Evolutionary conservation across 441 rosid species (phyloP).

Genomic region (Pelargonium citronellum): DNA sequence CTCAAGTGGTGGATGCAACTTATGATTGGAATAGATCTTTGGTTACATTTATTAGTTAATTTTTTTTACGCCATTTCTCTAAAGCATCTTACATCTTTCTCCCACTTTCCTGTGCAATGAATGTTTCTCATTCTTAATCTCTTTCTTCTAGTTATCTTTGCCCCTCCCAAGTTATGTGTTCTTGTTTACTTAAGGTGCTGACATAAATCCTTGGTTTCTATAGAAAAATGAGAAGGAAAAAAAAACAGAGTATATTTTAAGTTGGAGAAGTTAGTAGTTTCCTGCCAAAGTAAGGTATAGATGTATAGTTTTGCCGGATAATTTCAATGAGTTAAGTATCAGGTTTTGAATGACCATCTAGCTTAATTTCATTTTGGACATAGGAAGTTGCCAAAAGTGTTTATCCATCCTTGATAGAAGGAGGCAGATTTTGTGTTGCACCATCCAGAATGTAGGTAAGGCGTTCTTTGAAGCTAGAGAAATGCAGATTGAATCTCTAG

Average conservation of each 20-base stretch:
- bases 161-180: background rate
- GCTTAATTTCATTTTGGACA: background rate
- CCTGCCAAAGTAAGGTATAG: background rate
- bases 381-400: background rate
- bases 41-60: slow-evolving; percentile 18
- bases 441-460: background rate
- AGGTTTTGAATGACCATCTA: too few relatives aligned
- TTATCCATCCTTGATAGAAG: background rate
- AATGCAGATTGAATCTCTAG: background rate
- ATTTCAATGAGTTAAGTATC: background rate
- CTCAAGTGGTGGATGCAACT: background rate
- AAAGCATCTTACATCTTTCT: background rate
- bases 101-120: background rate
- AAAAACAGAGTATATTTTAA: too few relatives aligned
- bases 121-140: background rate
- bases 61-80: background rate
- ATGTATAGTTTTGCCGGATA: background rate
- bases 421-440: background rate
- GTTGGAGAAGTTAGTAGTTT: background rate
- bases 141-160: background rate
- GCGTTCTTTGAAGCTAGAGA: background rate
- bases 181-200: background rate
- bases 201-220: background rate
- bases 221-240: background rate
- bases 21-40: slow-evolving; percentile 9